These are phyloP conservation scores for Neurospora terricola DNA, from an alignment of 495 filamentous ascomycete species.

Conservation along the genomic window DNA sequence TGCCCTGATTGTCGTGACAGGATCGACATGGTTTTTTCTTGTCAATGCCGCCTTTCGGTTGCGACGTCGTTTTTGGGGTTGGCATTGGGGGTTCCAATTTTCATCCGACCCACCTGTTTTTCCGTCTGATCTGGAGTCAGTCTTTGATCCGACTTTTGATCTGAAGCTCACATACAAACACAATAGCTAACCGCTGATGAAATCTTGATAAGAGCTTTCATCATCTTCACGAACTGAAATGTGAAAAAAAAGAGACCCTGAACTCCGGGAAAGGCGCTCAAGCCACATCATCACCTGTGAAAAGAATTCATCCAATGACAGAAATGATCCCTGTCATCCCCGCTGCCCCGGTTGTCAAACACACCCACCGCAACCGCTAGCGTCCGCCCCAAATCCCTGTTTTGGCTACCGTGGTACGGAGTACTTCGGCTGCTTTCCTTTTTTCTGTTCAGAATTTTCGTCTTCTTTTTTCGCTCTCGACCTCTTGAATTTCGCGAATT, in stretches of 20 bases:
- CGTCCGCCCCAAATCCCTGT: background rate
- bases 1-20: background rate
- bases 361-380: background rate
- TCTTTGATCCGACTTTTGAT: background rate
- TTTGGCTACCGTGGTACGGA: background rate
- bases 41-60: background rate
- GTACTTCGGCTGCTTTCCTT: background rate
- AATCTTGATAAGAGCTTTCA: background rate
- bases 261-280: background rate
- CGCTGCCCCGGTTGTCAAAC: background rate
- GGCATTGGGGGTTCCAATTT: background rate
- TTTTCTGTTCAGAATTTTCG: background rate
- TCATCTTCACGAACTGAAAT: background rate
- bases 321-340: background rate
- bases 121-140: background rate
- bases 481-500: background rate
- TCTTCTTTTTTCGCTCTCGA: background rate
- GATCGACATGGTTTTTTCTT: background rate
- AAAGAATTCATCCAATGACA: slow-evolving; percentile 3
- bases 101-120: background rate
- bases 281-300: slow-evolving; percentile 9
- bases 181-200: background rate
- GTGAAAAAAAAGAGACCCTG: background rate
- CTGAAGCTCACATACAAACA: background rate
- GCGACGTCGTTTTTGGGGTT: background rate